A percentile compares a stretch with the other conserved stretches of the same genome.
phyloP scores from a whole-genome alignment of 1,284 basidiomycete species.

The Neonothopanus nambi region DNA sequence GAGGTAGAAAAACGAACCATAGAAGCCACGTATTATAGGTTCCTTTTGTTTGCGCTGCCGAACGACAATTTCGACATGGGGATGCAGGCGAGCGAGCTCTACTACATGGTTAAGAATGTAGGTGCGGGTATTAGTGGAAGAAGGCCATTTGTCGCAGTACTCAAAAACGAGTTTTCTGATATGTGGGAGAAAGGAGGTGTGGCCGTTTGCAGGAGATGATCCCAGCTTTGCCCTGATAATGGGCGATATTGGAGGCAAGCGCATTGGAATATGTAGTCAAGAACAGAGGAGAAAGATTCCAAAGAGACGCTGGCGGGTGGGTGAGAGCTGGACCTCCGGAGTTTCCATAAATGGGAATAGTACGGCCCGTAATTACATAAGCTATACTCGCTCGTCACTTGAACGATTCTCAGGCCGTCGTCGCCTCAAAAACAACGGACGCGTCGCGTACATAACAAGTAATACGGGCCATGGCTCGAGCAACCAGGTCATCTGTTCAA shows the following conservation, averaged over 20 bases:
- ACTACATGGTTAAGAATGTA: conserved; percentile 67
- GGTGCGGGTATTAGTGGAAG: conserved; percentile 67
- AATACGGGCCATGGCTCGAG: conserved; percentile 13
- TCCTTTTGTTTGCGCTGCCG: conserved; percentile 71
- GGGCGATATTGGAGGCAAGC: conserved; percentile 35
- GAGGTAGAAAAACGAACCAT: conserved; percentile 45
- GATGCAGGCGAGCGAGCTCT: conserved; percentile 64
- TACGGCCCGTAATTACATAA: no score
- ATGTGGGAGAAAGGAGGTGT: conserved; percentile 67
- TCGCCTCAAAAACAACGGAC: background rate
- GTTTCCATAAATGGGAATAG: no score
- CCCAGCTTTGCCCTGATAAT: conserved; percentile 60
- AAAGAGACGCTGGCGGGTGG: background rate
- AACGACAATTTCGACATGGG: conserved; percentile 81
- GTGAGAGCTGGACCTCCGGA: no score
- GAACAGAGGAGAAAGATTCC: background rate
- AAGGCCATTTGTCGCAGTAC: conserved; percentile 80
- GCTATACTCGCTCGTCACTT: no score
- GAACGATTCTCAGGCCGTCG: no score
- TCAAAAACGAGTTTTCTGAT: conserved; percentile 83
- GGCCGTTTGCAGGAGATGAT: conserved; percentile 69
- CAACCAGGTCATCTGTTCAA: conserved; percentile 16
- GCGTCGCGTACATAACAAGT: conserved; percentile 13
- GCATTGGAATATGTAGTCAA: conserved; percentile 35
- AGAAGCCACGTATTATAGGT: conserved; percentile 77